Base-by-base conservation (phyloP, 495 filamentous ascomycete species). In the Xylaria cubensis region DNA sequence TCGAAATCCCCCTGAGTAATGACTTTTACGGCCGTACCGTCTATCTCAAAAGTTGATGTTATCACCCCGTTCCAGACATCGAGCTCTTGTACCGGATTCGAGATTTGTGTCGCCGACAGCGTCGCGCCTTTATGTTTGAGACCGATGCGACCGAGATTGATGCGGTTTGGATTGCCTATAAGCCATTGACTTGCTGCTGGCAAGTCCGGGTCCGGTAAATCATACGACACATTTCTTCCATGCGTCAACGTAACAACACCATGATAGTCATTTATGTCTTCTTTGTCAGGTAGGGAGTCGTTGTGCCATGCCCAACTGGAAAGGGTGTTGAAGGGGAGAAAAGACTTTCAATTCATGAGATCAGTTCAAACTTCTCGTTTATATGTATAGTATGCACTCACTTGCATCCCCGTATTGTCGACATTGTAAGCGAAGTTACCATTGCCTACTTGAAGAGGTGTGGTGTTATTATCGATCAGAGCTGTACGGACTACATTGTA, bases 391-490 rank as follows among this genome's bases (percentile, higher is more conserved):
- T 44, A 21, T 26, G 21, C 17, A 19, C 72, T 53, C 64, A 77
- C 76, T 72, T 77, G 86, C 44, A 88, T 76, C 3, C 86, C 86
- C 36, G 86, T 86, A 24, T 86, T 77, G 67, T 88, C 86, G n/a
- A 82, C 83, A 32, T 86, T 86, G 71, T 87, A 88, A 63, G 85
- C 86, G 67, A 88, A 86, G 74, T 88, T 84, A 8, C 86, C 85
- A 76, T 87, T 87, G 44, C 85, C 86, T 0, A 88, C 84, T 77
- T 86, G 85, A 50, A 88, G 77, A 15, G 85, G 85, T 5, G 85
- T 86, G 21, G 79, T 78, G 29, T 74, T 71, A 63, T 74, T 76
- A 36, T 76, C 70, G n/a, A 75, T 70, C n/a, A 74, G 66, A 1
- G 51, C 26, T 46, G 50, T 69, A 32, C 66, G 50, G 13, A 59